Base-by-base conservation (phyloP, 768 basidiomycete species). In the Sutorius australiensis region DNA sequence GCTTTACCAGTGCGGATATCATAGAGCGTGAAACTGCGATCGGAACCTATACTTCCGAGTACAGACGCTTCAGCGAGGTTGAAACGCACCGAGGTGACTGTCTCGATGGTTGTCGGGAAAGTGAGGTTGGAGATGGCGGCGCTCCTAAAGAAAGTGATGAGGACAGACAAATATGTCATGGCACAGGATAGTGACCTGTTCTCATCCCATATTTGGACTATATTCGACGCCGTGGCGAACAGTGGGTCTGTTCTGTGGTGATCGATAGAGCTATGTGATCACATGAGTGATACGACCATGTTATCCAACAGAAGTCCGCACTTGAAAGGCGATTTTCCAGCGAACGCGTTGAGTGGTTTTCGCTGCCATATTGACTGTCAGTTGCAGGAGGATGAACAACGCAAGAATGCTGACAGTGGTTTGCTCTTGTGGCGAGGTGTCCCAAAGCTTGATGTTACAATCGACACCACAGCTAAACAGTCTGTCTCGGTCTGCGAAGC, bases 171-270 rank as follows among this genome's bases (percentile, higher is more conserved):
- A 37, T 13, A 17, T 14, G 14, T 16, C 11, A 37, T 9, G 21
- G 19, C 14, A 38, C 39, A 41, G 32, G 38, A 32, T 10, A 59
- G 2, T 14, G 33, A 92, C 90, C 92, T 92, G 34, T 87, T 95
- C 71, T 98, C 93, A 61, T 99, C 97, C 97, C 97, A 99, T 59
- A 99, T 80, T 68, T 98, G 95, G 7, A 99, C 94, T 44, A 82
- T 80, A 61, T 87, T 92, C 0, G 93, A 95, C 2, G 93, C 94
- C 0, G 95, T 95, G 0, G 94, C 95, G 61, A 99, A 99, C 5
- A 93, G 70, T n/a, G 87, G 77, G 53, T 95, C 89, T 33, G 82
- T 82, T 42, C 87, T 81, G 67, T 98, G 97, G 65, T 98, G 97
- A 61, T 98, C 93, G 70, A 99, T 90, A 40, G 89, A 87, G 64